Base-by-base conservation (phyloP, 495 filamentous ascomycete genomes). In the Neohortaea acidophila region DNA sequence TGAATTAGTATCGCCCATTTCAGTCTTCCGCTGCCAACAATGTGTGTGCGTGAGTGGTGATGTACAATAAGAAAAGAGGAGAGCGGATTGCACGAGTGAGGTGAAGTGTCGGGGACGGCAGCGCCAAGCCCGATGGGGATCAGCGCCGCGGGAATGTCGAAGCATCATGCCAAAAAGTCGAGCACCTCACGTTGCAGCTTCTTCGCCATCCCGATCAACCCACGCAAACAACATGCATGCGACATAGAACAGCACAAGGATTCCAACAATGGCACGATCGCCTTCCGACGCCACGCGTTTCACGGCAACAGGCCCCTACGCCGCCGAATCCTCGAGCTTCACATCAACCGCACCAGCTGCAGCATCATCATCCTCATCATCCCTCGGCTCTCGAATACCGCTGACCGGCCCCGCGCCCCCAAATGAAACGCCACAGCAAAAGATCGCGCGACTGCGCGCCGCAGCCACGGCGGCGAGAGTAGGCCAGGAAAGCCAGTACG, bases 261-360 rank as follows among this genome's bases (percentile, higher is more conserved):
- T n/a, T n/a, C n/a, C n/a, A n/a, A n/a, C n/a, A n/a, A 82, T 85
- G 73, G 72, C 84, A 49, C 86, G 87, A 59, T 86, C 81, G 61
- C 77, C 84, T 55, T 75, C 74, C 47, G 89, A 94, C 63, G 84
- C 89, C 42, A 97, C 89, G 55, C 76, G 87, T 44, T 97, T 97
- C 69, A 96, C 87, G 35, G 72, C 86, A 21, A 92, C 83, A 27
- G 81, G 77, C 36, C 86, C 85, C 12, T 85, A 93, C 66, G 85
- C 83, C 46, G 70, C 68, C 59, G 76, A 79, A 48, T 81, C 82
- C 52, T 55, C 72, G 34, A 57, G 52, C 41, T 54, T 47, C 58
- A 35, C 53, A 36, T 51, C 54, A 15, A 41, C 57, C 11, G 36
- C 45, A 34, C 47, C 47, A 14, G 23, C 56, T 2, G 33, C 25